These are phyloP conservation scores for Alternaria gaisen DNA, from an alignment of 2,329 filamentous ascomycete species.

Conservation along the genomic window DNA sequence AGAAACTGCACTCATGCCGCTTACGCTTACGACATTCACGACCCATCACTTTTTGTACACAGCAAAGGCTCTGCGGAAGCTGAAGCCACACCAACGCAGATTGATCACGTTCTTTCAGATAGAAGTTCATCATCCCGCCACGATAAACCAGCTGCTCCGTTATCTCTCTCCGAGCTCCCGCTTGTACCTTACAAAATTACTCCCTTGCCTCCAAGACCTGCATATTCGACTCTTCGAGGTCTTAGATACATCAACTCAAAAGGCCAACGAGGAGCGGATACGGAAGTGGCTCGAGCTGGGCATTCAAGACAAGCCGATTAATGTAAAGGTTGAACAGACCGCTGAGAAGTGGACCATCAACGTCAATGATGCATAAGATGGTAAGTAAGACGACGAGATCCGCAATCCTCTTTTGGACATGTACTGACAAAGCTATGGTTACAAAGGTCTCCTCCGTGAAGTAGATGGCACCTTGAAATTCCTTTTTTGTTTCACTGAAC, in stretches of 20 bases:
- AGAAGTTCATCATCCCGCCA: too few species aligned
- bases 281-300: not conserved
- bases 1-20: constrained; percentile 13
- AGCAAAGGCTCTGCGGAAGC: not conserved
- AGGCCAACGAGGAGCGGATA: not conserved
- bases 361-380: not conserved
- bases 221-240: not conserved
- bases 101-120: not conserved
- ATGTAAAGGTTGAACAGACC: not conserved
- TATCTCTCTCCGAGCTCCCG: too few species aligned
- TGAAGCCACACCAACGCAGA: not conserved
- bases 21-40: not conserved
- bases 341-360: not conserved
- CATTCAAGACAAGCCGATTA: not conserved
- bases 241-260: not conserved
- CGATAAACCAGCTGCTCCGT: too few species aligned
- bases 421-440: not conserved
- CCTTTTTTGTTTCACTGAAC: too few species aligned
- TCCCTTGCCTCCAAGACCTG: not conserved
- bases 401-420: not conserved
- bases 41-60: rapidly evolving
- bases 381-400: not conserved
- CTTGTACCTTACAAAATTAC: too few species aligned
- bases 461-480: not conserved
- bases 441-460: not conserved